Percentiles rank a stretch among this genome's conserved stretches.
Conservation (phyloP, 495 filamentous ascomycete genomes). For the Echria macrotheca region DNA sequence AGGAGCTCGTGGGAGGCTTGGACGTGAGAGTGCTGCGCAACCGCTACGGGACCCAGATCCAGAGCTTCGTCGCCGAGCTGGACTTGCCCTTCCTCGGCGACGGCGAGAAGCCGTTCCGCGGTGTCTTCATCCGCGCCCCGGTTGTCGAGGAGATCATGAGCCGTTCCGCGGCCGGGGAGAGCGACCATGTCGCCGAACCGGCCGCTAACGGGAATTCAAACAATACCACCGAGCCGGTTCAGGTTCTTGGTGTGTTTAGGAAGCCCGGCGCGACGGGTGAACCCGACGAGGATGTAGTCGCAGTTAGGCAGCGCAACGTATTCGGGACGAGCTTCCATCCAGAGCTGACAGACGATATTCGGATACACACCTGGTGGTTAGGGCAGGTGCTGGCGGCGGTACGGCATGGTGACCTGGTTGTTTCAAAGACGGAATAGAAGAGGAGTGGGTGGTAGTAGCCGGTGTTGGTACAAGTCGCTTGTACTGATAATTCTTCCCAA, state of each 20-base stretch:
- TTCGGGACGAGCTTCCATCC: conserved; percentile 97
- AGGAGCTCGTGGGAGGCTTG: conserved; percentile 88
- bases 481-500: too few relatives aligned
- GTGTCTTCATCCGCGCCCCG: conserved; percentile 90
- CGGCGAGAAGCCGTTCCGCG: conserved; percentile 53
- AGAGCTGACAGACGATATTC: conserved; percentile 79
- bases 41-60: conserved; percentile 88
- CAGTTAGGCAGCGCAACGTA: conserved; percentile 87
- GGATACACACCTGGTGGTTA: conserved; percentile 96
- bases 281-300: conserved; percentile 75
- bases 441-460: too few relatives aligned
- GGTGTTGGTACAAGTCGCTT: too few relatives aligned
- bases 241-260: conserved; percentile 55
- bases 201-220: not conserved
- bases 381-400: conserved; percentile 51
- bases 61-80: conserved; percentile 81
- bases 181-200: conserved; percentile 14
- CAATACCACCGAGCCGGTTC: conserved; percentile 36
- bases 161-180: conserved; percentile 36
- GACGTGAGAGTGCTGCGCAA: conserved; percentile 92
- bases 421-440: too few relatives aligned
- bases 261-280: conserved; percentile 10
- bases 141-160: conserved; percentile 81
- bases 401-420: conserved; percentile 13
- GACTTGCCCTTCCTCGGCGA: conserved; percentile 65